Base-by-base conservation (phyloP, 495 filamentous ascomycete genomes). In the Massariosphaeria phaeospora region DNA sequence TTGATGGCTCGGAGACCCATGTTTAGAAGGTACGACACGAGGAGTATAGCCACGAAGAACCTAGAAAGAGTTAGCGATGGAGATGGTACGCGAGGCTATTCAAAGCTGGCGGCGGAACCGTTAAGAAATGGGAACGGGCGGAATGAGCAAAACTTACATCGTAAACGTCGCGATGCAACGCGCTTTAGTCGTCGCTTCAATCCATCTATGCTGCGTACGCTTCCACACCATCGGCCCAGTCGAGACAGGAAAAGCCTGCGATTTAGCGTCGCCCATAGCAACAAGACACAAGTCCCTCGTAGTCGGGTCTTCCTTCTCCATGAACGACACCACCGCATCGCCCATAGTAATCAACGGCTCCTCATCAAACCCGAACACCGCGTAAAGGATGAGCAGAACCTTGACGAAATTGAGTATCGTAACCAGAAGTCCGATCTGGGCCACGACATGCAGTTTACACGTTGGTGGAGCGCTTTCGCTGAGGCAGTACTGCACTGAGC, bases 271-370 rank as follows among this genome's bases (percentile, higher is more conserved):
- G 4, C n/a, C 9, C 30, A 27, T 54, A 15, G 21, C 15, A 7
- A 46, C 18, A 6, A 54, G 12, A 45, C 50, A 49, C 40, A 45
- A 13, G 18, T 39, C 27, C 24, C 25, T 26, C 7, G 50, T 54
- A 3, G 25, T 31, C 4, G 39, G 11, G 30, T 66, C 61, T 5
- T 52, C 33, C 2, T 31, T 13, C n/a, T n/a, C 38, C 27, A 83
- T 59, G 51, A 79, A 80, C 0, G 70, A 74, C 3, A 63, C 57
- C 6, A 81, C 61, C 6, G 75, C 75, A 64, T 83, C 77, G 4
- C 79, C 79, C 1, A 78, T 38, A 0, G 73, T 80, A 0, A 77
- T 62, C 0, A 82, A 57, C 0, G 71, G 69, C 1, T 31, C 20
- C 3, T 67, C 54, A 7, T 70, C 64, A 21, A 45, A 17, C 44